Evolutionary conservation across 495 filamentous ascomycete species (phyloP), one percentile per base, ranked within the genome.

Genomic region (Podospora conica): DNA sequence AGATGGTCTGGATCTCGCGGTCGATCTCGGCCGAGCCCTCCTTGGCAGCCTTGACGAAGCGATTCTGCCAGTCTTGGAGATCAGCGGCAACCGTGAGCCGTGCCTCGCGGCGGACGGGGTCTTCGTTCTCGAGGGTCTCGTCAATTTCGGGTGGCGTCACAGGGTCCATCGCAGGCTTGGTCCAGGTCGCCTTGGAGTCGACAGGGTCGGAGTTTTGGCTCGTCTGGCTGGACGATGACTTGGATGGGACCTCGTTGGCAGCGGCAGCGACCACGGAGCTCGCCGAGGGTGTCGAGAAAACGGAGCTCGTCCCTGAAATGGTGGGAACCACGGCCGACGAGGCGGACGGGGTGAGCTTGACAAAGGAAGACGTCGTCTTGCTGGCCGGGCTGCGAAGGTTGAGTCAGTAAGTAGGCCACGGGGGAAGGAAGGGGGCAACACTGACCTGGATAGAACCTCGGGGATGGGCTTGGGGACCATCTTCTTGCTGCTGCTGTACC

Each of bases 21-120:
- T 92, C 87, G 64, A 99, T 93, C 67, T 96, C 89, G 27, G 83
- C 82, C 28, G 90, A 82, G 9, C 91, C 92, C 70, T 93, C 90
- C 58, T 93, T 88, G 22, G 90, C 90, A 9, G 91, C 91, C 64
- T 86, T 86, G 23, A 89, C 82, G 75, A 97, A 98, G 69, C 95
- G 92, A 53, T 85, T 83, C 75, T 96, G 88, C 92, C 93, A 98
- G 48, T 82, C 79, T 58, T 85, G 78, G 48, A 99, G 83, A 75
- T 98, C 96, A 18, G 87, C 84, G 9, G 87, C 83, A 62, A 97
- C 88, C 40, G 86, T 88, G 70, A 89, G 85, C 9, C 87, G 86
- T 3, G 85, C 79, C 1, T 69, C 74, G 29, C 79, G 77, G n/a
- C 81, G 78, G 2, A 73, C 67, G 29, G 83, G 80, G 54, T 70